Base-by-base conservation (phyloP, 805 yeast genomes). In the Candida ponderosae region DNA sequence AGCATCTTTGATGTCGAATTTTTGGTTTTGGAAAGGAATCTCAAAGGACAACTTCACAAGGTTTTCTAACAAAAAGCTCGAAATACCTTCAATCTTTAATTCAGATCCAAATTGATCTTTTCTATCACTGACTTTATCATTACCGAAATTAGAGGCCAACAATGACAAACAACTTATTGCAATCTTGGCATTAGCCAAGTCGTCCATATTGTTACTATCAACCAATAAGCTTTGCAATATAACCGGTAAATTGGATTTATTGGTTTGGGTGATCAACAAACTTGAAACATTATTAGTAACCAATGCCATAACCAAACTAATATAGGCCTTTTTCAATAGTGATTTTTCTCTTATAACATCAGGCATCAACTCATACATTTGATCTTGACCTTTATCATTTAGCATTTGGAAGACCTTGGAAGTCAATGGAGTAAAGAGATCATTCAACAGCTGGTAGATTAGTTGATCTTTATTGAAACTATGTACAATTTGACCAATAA, bases 401-500 rank as follows among this genome's bases (percentile, higher is more conserved):
- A 82, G 56, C 40, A 69, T 64, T 23, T 60, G 65, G 48, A 79
- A 76, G 8, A 83, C 68, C 50, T 83, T 83, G 36, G 67, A 66
- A 21, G 83, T 63, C 35, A 89, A 68, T n/a, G 96, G 95, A 1
- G 83, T 65, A 40, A 87, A 56, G 41, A 93, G 63, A 39, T 79
- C 79, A 50, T 82, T 77, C 44, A 90, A 66, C 59, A 90, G 65
- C 47, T 78, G 77, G 57, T 84, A 87, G 37, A 88, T 76, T 32
- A 68, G 71, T 31, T 74, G 77, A 47, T 84, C 80, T 33, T 67
- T 67, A 51, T 76, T 74, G 60, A 81, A 87, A 45, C 70, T 74
- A 56, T 90, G 97, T 36, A 83, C 74, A 43, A 93, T 74, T 60
- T 93, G 97, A 5, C 95, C 89, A 43, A 93, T 62, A 56, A 93